Percentiles rank a stretch among this genome's conserved stretches.
phyloP scores from a whole-genome alignment of 106 monocot genomes.

The Iris macrosiphon region DNA sequence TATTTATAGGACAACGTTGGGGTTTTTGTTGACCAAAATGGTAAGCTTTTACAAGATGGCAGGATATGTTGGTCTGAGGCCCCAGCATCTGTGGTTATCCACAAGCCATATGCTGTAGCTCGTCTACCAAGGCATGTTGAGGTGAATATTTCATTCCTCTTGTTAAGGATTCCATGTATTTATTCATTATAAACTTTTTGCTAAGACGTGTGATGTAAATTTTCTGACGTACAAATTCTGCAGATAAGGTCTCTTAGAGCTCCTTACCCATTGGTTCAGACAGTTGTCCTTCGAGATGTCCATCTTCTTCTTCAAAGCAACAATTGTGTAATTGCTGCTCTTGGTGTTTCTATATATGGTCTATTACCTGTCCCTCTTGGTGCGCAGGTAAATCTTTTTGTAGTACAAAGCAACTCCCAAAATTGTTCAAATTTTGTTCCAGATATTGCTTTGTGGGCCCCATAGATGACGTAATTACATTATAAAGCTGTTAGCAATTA shows the following conservation, averaged over 20 bases:
- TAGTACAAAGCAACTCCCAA: not conserved
- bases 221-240: conserved; percentile 9
- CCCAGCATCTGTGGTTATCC: conserved; percentile 68
- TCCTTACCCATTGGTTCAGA: conserved; percentile 89
- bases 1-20: conserved; percentile 84
- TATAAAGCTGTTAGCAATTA: not conserved
- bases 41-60: conserved; percentile 95
- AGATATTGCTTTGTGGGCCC: not conserved
- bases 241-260: conserved; percentile 90
- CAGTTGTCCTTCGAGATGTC: conserved; percentile 78
- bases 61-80: conserved; percentile 93
- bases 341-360: conserved; percentile 74
- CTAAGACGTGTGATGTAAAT: not conserved
- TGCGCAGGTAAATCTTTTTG: conserved; percentile 63
- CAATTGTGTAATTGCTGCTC: conserved; percentile 63
- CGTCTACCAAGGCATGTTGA: conserved; percentile 78
- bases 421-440: not conserved
- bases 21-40: conserved; percentile 99
- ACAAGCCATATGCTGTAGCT: conserved; percentile 80
- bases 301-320: conserved; percentile 66
- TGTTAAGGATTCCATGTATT: not conserved
- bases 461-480: not conserved
- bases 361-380: conserved; percentile 88
- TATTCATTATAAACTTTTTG: conserved; percentile 1
- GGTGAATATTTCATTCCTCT: conserved; percentile 17